Conservation (phyloP, 1,139 yeast species). For the Candida tropicalis region DNA sequence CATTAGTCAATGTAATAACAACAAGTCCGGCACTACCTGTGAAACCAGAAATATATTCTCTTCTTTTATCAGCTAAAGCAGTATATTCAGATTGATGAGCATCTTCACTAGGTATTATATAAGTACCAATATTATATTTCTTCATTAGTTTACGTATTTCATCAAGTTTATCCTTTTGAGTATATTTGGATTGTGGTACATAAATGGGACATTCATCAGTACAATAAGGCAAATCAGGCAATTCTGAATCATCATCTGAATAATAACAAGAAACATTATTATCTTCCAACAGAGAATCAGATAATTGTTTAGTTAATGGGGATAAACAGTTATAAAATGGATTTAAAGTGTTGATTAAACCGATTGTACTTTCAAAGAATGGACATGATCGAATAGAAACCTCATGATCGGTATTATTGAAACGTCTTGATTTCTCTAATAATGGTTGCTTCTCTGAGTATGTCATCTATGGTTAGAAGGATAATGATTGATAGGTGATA, state of each 20-base stretch:
- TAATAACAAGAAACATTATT: slow-evolving; percentile 14
- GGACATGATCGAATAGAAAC: slow-evolving; percentile 25
- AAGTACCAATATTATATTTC: slow-evolving; percentile 46
- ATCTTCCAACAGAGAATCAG: slow-evolving; percentile 12
- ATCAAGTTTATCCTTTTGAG: slow-evolving; percentile 27
- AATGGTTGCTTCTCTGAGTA: slow-evolving; percentile 28
- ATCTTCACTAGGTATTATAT: slow-evolving; percentile 61
- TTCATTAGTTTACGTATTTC: slow-evolving; percentile 45
- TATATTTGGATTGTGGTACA: slow-evolving; percentile 14
- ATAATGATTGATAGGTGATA: neutral
- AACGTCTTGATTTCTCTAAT: slow-evolving; percentile 16
- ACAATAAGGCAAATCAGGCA: slow-evolving; percentile 32
- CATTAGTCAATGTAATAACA: slow-evolving; percentile 46
- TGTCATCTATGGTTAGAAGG: slow-evolving; percentile 1
- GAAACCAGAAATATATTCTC: slow-evolving; percentile 54
- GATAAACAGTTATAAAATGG: slow-evolving; percentile 24
- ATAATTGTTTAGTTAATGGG: slow-evolving; percentile 12
- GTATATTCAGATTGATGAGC: slow-evolving; percentile 62
- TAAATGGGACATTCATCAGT: slow-evolving; percentile 10
- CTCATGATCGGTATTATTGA: slow-evolving; percentile 19
- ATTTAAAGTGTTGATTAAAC: slow-evolving; percentile 21
- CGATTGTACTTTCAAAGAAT: slow-evolving; percentile 24
- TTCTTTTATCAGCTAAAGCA: slow-evolving; percentile 50
- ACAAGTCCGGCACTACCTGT: slow-evolving; percentile 64
- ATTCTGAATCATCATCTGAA: slow-evolving; percentile 26